A percentile compares a stretch with the other conserved stretches of the same genome.
Evolutionary conservation across 805 yeast species (phyloP).

Genomic region (Kodamaea sagamina): DNA sequence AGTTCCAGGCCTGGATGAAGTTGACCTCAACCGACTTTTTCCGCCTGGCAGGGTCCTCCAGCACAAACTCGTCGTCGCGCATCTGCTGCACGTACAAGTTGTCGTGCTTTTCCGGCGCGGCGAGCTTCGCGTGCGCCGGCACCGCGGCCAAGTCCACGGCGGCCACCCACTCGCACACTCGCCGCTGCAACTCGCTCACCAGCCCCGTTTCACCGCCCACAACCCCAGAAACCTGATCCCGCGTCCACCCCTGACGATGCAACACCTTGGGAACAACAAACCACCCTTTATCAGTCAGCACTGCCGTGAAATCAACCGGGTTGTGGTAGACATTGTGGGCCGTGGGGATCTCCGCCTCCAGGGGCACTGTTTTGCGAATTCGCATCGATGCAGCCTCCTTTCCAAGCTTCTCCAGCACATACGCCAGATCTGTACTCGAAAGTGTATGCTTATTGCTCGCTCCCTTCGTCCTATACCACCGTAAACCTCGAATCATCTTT

Average conservation of each 20-base stretch:
- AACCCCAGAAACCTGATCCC: constrained; percentile 7
- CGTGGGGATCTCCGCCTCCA: constrained; percentile 13
- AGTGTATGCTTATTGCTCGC: too few species aligned
- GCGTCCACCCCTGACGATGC: constrained; percentile 25
- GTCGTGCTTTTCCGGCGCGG: constrained; percentile 18
- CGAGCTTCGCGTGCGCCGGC: too few species aligned
- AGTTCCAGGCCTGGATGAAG: constrained; percentile 40
- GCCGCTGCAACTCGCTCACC: constrained; percentile 5
- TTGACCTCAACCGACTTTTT: too few species aligned
- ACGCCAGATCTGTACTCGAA: constrained; percentile 9
- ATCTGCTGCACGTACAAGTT: constrained; percentile 26
- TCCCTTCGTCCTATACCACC: neutral
- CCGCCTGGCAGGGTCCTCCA: too few species aligned
- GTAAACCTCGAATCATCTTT: neutral
- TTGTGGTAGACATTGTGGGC: constrained; percentile 10
- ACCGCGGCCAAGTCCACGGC: constrained; percentile 11
- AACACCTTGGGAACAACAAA: constrained; percentile 21
- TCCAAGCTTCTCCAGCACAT: neutral
- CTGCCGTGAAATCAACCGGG: constrained; percentile 20
- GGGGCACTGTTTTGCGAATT: neutral
- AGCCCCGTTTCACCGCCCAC: neutral
- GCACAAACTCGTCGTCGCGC: constrained; percentile 17
- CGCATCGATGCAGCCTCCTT: constrained; percentile 1
- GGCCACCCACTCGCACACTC: constrained; percentile 21
- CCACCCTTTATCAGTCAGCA: constrained; percentile 27